A percentile compares a stretch with the other conserved stretches of the same genome.
Conservation (phyloP, 495 filamentous ascomycete species). For the Lepraria neglecta region DNA sequence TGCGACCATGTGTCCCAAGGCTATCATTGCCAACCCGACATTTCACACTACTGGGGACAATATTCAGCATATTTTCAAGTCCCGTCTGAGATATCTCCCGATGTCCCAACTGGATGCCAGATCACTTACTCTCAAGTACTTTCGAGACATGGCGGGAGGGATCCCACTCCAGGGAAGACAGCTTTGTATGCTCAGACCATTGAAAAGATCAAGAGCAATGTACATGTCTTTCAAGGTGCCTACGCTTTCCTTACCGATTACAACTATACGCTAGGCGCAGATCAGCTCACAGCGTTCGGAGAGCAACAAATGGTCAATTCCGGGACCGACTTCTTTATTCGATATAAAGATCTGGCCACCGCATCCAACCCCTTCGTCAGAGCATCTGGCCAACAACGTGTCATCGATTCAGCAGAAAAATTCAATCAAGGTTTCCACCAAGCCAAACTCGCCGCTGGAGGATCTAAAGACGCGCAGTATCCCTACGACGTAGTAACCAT, state of each 20-base stretch:
- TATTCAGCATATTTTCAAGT: slow-evolving; percentile 79
- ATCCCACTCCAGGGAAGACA: slow-evolving; percentile 62
- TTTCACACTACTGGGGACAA: slow-evolving; percentile 75
- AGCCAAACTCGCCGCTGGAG: slow-evolving; percentile 44
- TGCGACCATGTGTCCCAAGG: slow-evolving; percentile 59
- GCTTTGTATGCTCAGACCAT: slow-evolving; percentile 50
- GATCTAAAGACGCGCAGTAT: slow-evolving; percentile 33
- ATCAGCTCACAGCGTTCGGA: slow-evolving; percentile 68
- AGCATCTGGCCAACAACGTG: slow-evolving; percentile 61
- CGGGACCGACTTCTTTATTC: slow-evolving; percentile 63
- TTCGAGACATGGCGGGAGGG: slow-evolving; percentile 77
- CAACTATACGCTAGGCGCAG: slow-evolving; percentile 64
- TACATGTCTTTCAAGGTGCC: slow-evolving; percentile 48
- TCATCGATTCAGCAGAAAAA: slow-evolving; percentile 64
- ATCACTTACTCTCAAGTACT: slow-evolving; percentile 74
- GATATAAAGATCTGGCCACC: slow-evolving; percentile 55
- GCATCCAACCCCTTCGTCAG: slow-evolving; percentile 61
- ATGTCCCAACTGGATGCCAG: slow-evolving; percentile 56
- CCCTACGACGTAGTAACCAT: slow-evolving; percentile 59
- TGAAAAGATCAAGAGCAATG: slow-evolving; percentile 52
- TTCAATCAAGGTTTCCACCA: slow-evolving; percentile 66
- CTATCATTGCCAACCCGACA: slow-evolving; percentile 53
- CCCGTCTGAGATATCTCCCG: slow-evolving; percentile 48
- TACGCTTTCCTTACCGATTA: slow-evolving; percentile 62
- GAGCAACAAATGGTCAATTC: slow-evolving; percentile 68